Base-by-base conservation (phyloP, 306 rosid genomes). In the Acacia acuminata region DNA sequence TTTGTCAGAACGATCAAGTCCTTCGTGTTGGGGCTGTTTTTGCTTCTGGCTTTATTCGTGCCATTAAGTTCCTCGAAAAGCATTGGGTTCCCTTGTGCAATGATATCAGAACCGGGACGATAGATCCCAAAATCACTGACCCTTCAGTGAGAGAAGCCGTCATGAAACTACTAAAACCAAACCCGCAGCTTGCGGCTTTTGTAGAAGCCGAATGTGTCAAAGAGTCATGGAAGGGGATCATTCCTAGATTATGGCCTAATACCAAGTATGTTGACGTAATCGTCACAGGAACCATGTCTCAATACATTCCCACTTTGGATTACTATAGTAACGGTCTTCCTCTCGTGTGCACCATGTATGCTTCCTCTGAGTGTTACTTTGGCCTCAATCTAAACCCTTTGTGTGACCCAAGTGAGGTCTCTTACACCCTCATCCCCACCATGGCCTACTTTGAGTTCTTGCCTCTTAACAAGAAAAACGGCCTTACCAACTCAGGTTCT, bases 271-370 rank as follows among this genome's bases (percentile, higher is more conserved):
- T 89, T 44, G 92, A 87, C 74, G 90, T 89, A 43, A 85, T 89
- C 76, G 92, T 87, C 70, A 89, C 92, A 3, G 90, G 92, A 56
- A 87, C 92, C 3, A 85, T 87, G 90, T 89, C 92, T 25, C 92
- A 85, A 60, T 87, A 89, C 38, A 87, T 89, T 75, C 88, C 90
- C 17, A 85, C 76, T 2, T 60, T 89, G 61, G 84, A 89, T 77
- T 80, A 73, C 63, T 89, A 85, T 27, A 85, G 90, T 74, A 81
- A 87, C 70, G 79, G 86, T 12, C 90, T 89, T 14, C 90, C 90
- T 9, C 87, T 89, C 19, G 90, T 89, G 61, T 89, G 89, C 71
- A 87, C 87, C 43, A 87, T 83, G 87, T 89, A 89, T 79, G 92
- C 90, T 80, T 87, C 90, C 38, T 86, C 90, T 3, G 92, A 89